Percentiles rank a stretch among this genome's conserved stretches.
Conservation (phyloP, 129 eudicot species). For the Sambucus nigra region DNA sequence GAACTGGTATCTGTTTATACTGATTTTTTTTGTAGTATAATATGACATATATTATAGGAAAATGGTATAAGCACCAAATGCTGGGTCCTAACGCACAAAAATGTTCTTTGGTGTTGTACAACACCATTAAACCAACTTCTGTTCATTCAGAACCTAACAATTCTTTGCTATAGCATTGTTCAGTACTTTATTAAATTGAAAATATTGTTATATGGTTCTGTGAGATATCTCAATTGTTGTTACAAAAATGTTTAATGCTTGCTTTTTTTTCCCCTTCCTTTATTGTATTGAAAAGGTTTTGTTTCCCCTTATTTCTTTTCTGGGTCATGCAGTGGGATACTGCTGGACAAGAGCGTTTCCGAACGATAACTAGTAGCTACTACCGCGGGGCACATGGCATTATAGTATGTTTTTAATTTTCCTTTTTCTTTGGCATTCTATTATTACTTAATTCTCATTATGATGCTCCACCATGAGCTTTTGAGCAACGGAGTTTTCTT, state of each 20-base stretch:
- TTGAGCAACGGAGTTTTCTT: not conserved
- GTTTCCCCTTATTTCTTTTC: slow-evolving; percentile 10
- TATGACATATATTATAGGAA: too few species aligned
- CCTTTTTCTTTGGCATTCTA: not conserved
- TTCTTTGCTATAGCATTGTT: too few species aligned
- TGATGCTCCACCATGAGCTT: not conserved
- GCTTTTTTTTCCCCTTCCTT: not conserved
- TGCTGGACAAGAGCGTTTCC: slow-evolving; percentile 87
- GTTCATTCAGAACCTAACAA: too few species aligned
- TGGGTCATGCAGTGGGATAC: slow-evolving; percentile 65
- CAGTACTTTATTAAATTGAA: too few species aligned
- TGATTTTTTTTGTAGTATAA: too few species aligned
- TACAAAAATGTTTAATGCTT: not conserved
- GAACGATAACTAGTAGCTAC: slow-evolving; percentile 86
- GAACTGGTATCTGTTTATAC: too few species aligned
- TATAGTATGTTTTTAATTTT: slow-evolving; percentile 37
- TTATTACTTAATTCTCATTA: not conserved
- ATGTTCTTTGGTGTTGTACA: too few species aligned
- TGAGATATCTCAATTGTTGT: not conserved
- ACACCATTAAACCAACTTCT: too few species aligned
- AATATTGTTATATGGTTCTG: too few species aligned
- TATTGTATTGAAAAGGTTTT: not conserved
- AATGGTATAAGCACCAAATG: too few species aligned
- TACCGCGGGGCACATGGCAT: slow-evolving; percentile 96
- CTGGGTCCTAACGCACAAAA: too few species aligned